Evolutionary conservation across 352 stramenopile species (phyloP), one percentile per base, ranked within the genome.

Genomic region (Globisporangium echinulatum): DNA sequence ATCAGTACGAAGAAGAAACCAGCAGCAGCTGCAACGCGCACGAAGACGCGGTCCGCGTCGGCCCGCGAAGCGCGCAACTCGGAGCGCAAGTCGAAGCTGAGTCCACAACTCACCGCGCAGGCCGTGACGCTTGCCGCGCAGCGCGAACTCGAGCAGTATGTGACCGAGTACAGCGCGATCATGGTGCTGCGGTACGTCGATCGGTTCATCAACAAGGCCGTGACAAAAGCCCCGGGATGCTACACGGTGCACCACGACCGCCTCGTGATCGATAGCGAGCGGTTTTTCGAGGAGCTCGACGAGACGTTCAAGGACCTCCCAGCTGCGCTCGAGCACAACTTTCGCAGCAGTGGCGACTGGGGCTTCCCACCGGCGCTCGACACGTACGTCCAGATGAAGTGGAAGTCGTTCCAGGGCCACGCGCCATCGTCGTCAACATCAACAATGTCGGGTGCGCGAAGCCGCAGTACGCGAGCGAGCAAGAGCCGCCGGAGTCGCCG

Each of bases 121-220:
- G 67, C 70, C 0, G 80, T 89, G 55, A 84, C 82, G 25, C 71
- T 89, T n/a, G 56, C 82, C n/a, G 82, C 79, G 11, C 79, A 88
- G 64, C 81, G 80, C 36, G 82, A 87, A 52, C 60, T 91, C 54
- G 82, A 88, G 58, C 76, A 71, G 56, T 77, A 75, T 58, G 43
- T 89, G 66, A 73, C 71, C 44, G 82, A 91, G 64, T 89, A 91
- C 72, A 88, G 75, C 43, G 79, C 82, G 52, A 87, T 89, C 58
- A 91, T 91, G 82, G 72, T 91, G 15, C 70, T 91, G 59, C 82
- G 82, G 15, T 91, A 89, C 60, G 70, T 91, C n/a, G 79, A 91
- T 25, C 74, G 82, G 17, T 91, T 91, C 48, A 78, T 91, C 56
- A 82, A 69, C 68, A 89, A 88, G 61, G 82, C 82, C 4, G 74